Evolutionary conservation across 1,284 basidiomycete species (phyloP), one percentile per base, ranked within the genome.

Genomic region (Ustilago trichophora): DNA sequence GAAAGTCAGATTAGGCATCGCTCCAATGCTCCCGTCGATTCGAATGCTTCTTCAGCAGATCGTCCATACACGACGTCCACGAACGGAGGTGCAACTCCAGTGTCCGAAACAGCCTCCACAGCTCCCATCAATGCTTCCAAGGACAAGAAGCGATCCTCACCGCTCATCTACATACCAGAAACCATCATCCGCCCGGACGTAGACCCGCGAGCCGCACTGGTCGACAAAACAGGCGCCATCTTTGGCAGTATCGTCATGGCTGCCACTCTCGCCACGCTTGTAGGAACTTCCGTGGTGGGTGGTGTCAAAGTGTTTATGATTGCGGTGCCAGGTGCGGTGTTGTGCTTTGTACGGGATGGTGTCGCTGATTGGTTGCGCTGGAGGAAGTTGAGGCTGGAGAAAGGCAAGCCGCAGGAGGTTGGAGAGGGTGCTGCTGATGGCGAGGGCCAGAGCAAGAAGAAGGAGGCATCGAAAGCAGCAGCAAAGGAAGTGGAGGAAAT

Each of bases 281-380:
- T 89, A 2, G 87, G 85, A 1, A 86, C 88, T 50, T 86, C 83
- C 66, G 83, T 83, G 29, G 82, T 87, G 0, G 82, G 83, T 24
- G 85, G 82, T 36, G 84, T 85, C 51, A 83, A 86, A 48, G 92
- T 87, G 3, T 86, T 85, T 66, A 73, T 79, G 83, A 89, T 98
- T 41, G 91, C 89, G 1, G 85, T 92, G n/a, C 93, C 95, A 0
- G 93, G 93, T 27, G 93, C 93, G 0, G 80, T 86, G 1, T 80
- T 87, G 46, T 91, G 92, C 77, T 85, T 92, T 36, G 44, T 87
- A 2, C 87, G 89, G 42, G 91, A 93, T 75, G 71, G 89, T 3
- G 86, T 86, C 85, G 87, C 89, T 75, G 85, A 88, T 67, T 62
- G 80, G 24, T 49, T 73, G 18, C 53, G 73, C 26, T 65, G 66